Conservation (phyloP, 2,329 filamentous ascomycete genomes). For the Leptographium radiaticola region DNA sequence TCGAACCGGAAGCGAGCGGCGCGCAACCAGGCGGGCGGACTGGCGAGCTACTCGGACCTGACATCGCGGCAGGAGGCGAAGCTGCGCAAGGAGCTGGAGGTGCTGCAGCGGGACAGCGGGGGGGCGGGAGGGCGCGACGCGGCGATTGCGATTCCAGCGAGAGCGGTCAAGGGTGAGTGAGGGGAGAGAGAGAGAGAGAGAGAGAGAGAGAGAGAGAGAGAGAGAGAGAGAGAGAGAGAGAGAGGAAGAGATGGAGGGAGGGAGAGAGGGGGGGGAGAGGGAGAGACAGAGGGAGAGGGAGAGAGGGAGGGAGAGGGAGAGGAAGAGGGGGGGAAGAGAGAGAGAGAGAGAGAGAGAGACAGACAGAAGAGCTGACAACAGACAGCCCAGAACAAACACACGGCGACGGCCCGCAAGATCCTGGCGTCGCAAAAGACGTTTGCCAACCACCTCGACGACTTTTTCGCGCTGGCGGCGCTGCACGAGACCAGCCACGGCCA, state of each 20-base stretch:
- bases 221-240: conserved; percentile 17
- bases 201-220: too few relatives aligned
- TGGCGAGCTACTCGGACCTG: conserved; percentile 35
- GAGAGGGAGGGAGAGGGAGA: conserved; percentile 23
- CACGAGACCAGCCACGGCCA: conserved; percentile 20
- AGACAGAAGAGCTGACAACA: too few relatives aligned
- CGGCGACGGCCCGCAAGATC: conserved; percentile 61
- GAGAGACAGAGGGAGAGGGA: neutral
- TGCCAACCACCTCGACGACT: conserved; percentile 70
- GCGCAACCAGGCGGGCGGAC: conserved; percentile 33
- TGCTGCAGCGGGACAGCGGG: conserved; percentile 69
- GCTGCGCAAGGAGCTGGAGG: conserved; percentile 66
- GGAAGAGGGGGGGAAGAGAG: conserved; percentile 4
- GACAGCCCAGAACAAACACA: conserved; percentile 41
- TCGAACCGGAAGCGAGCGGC: conserved; percentile 49
- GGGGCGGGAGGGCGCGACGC: conserved; percentile 37
- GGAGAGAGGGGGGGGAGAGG: neutral
- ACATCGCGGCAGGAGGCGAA: conserved; percentile 74
- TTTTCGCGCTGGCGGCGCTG: conserved; percentile 48
- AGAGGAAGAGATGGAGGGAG: neutral
- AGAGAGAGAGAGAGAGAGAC: neutral
- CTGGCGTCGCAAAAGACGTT: conserved; percentile 73
- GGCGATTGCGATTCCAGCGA: conserved; percentile 54
- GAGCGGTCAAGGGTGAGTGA: conserved; percentile 21
- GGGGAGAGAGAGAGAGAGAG: neutral